phyloP scores from a whole-genome alignment of 805 yeast species.

The Yarrowia sp. region DNA sequence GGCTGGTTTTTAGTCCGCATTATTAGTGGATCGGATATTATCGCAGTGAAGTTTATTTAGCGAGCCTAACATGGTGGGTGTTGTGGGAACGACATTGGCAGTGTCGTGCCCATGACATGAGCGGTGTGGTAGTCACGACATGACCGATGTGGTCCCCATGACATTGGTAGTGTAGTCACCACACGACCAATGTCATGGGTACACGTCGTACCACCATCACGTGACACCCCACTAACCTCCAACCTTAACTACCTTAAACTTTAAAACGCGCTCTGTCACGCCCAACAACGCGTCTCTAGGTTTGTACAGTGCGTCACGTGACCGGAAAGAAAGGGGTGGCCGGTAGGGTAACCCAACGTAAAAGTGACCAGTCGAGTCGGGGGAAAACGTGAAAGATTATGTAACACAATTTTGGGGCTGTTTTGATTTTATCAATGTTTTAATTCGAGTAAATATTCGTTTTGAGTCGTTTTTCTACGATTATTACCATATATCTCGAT shows the following conservation, averaged over 20 bases:
- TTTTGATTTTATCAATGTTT: too few relatives aligned
- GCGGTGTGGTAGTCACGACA: too few relatives aligned
- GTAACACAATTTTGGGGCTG: background rate
- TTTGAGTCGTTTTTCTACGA: background rate
- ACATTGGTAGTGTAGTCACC: too few relatives aligned
- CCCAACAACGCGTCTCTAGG: conserved; percentile 3
- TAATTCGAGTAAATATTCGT: too few relatives aligned
- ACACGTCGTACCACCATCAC: background rate
- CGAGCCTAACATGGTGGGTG: too few relatives aligned
- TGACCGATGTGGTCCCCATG: too few relatives aligned
- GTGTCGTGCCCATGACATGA: too few relatives aligned
- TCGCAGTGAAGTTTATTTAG: too few relatives aligned
- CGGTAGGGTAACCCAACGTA: background rate
- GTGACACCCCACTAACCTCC: background rate
- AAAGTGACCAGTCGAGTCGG: background rate
- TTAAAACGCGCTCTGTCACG: conserved; percentile 17
- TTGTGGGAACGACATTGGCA: too few relatives aligned
- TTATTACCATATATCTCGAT: background rate
- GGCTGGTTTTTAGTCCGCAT: too few relatives aligned
- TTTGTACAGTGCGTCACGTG: conserved; percentile 6
- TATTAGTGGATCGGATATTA: too few relatives aligned
- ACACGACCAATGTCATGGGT: too few relatives aligned
- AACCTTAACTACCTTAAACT: background rate
- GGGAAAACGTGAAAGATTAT: background rate
- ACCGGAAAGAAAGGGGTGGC: background rate